A percentile compares a stretch with the other conserved stretches of the same genome.
Evolutionary conservation across 179 eudicot genomes (phyloP).

Genomic region (Beta corolliflora): DNA sequence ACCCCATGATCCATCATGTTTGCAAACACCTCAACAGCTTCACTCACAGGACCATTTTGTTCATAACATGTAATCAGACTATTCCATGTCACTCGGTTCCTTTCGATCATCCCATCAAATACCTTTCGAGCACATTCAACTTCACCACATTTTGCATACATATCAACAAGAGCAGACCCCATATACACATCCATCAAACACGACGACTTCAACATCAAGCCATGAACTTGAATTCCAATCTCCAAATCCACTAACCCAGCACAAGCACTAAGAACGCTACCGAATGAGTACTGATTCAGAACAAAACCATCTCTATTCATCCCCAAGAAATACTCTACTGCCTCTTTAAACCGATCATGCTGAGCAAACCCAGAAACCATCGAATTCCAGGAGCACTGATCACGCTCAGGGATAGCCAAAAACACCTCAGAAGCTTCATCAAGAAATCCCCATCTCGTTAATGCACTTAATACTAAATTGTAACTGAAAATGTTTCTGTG

Average conservation of each 20-base stretch:
- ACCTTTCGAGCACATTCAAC: slow-evolving; percentile 60
- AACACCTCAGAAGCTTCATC: slow-evolving; percentile 61
- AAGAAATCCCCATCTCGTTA: slow-evolving; percentile 48
- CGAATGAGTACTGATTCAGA: slow-evolving; percentile 62
- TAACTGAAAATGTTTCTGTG: slow-evolving; percentile 55
- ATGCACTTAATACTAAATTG: slow-evolving; percentile 51
- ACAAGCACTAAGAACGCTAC: slow-evolving; percentile 85
- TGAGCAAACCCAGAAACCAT: slow-evolving; percentile 80
- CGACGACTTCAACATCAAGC: slow-evolving; percentile 48
- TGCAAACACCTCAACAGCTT: slow-evolving; percentile 54
- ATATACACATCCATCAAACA: slow-evolving; percentile 55
- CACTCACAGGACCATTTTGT: slow-evolving; percentile 67
- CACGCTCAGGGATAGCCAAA: slow-evolving; percentile 48
- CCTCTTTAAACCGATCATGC: slow-evolving; percentile 52
- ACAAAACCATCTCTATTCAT: slow-evolving; percentile 62
- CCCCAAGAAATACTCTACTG: slow-evolving; percentile 54
- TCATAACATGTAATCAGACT: slow-evolving; percentile 80
- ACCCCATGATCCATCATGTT: slow-evolving; percentile 57
- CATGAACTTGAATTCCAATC: slow-evolving; percentile 69
- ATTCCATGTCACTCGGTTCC: slow-evolving; percentile 75
- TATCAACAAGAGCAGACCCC: slow-evolving; percentile 82
- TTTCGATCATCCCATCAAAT: slow-evolving; percentile 59
- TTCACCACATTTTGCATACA: slow-evolving; percentile 71
- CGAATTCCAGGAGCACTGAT: slow-evolving; percentile 82
- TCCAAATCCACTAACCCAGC: slow-evolving; percentile 55